Percentiles rank a stretch among this genome's conserved stretches.
Evolutionary conservation across 2,329 filamentous ascomycete genomes (phyloP).

Genomic region (Claviceps sp.): DNA sequence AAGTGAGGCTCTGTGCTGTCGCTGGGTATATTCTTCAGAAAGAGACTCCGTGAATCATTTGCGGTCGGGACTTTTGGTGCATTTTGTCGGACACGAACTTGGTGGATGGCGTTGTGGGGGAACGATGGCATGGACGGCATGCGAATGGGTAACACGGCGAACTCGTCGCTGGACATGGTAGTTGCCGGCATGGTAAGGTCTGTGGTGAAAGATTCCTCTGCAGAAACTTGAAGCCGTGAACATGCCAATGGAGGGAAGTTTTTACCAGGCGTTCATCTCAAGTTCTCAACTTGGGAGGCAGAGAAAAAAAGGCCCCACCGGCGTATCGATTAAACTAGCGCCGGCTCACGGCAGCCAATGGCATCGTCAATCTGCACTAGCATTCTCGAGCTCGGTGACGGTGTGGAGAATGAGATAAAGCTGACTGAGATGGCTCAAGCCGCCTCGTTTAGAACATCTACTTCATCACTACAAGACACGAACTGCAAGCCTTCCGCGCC

Average conservation of each 20-base stretch:
- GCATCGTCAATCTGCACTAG: background rate
- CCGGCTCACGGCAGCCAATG: background rate
- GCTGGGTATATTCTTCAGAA: slow-evolving; percentile 77
- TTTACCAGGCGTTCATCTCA: too few relatives aligned
- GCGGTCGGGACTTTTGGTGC: slow-evolving; percentile 62
- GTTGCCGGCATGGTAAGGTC: slow-evolving; percentile 15
- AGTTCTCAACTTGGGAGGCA: background rate
- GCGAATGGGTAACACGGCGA: slow-evolving; percentile 54
- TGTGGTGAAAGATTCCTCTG: too few relatives aligned
- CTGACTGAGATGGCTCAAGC: too few relatives aligned
- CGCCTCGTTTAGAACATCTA: background rate
- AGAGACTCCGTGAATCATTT: slow-evolving; percentile 67
- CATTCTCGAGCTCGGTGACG: background rate
- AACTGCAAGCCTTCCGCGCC: background rate
- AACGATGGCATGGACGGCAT: slow-evolving; percentile 52
- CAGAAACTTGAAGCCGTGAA: background rate
- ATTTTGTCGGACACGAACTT: slow-evolving; percentile 77
- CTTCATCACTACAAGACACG: background rate
- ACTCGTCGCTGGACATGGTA: slow-evolving; percentile 34
- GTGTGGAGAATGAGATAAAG: too few relatives aligned
- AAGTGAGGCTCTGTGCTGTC: slow-evolving; percentile 71
- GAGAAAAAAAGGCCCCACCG: background rate
- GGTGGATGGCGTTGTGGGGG: slow-evolving; percentile 54
- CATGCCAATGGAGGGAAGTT: background rate
- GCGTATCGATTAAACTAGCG: slow-evolving; percentile 3